Conservation (phyloP, 2,329 filamentous ascomycete species). For the Pyrenophora seminiperda region DNA sequence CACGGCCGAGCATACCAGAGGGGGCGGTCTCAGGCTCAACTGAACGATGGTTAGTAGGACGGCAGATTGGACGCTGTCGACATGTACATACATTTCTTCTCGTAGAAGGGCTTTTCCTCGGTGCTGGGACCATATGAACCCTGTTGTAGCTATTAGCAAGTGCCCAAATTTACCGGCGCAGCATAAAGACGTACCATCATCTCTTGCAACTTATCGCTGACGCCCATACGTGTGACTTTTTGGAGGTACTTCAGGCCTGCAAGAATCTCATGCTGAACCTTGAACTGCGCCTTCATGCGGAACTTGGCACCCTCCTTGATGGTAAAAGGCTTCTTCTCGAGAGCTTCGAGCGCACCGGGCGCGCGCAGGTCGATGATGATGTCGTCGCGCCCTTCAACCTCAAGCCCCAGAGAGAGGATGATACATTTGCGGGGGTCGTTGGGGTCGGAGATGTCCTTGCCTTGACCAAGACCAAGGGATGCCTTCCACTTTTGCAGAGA, state of each 20-base stretch:
- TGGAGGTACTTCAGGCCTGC: slow-evolving; percentile 96
- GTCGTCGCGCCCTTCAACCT: slow-evolving; percentile 78
- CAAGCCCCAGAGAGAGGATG: slow-evolving; percentile 87
- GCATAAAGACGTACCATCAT: slow-evolving; percentile 76
- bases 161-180: neutral
- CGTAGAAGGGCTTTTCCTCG: slow-evolving; percentile 80
- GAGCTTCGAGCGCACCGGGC: slow-evolving; percentile 72
- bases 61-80: neutral
- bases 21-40: slow-evolving; percentile 93
- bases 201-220: slow-evolving; percentile 91
- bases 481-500: slow-evolving; percentile 97
- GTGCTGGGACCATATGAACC: slow-evolving; percentile 94
- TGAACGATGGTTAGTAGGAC: slow-evolving; percentile 46
- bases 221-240: slow-evolving; percentile 85
- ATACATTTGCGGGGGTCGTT: slow-evolving; percentile 89
- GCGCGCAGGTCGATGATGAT: slow-evolving; percentile 86
- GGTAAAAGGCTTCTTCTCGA: slow-evolving; percentile 92
- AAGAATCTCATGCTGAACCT: slow-evolving; percentile 95
- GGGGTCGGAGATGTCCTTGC: slow-evolving; percentile 57
- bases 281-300: slow-evolving; percentile 92
- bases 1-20: slow-evolving; percentile 85
- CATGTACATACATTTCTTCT: slow-evolving; percentile 79
- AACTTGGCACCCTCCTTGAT: slow-evolving; percentile 97
- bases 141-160: slow-evolving; percentile 53
- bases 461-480: slow-evolving; percentile 81